Evolutionary conservation across 192 early-diverging fungal genomes (phyloP).

Genomic region (Backusella macrospora): DNA sequence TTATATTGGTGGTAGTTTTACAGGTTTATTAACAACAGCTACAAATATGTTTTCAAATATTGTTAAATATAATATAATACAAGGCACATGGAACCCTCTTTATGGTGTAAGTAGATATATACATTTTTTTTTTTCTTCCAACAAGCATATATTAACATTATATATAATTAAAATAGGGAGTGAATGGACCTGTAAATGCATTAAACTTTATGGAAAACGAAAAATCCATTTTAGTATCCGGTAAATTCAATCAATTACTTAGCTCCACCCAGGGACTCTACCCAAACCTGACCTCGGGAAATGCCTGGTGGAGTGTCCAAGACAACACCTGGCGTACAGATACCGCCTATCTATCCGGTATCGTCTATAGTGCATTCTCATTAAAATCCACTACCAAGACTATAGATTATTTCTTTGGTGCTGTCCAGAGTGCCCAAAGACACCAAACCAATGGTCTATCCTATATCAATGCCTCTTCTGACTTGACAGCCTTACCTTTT

Average conservation of each 20-base stretch:
- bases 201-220: conserved; percentile 1
- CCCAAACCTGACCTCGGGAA: conserved; percentile 13
- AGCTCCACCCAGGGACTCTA: background rate
- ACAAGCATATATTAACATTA: background rate
- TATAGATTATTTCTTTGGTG: conserved; percentile 26
- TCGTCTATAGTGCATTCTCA: conserved; percentile 12
- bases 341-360: conserved; percentile 17
- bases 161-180: conserved; percentile 18
- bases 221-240: conserved; percentile 24
- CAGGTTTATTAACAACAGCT: conserved; percentile 3
- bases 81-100: conserved; percentile 13
- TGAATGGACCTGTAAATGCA: conserved; percentile 31
- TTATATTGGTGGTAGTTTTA: conserved; percentile 37
- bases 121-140: background rate
- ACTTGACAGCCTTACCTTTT: conserved; percentile 14
- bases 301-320: conserved; percentile 21
- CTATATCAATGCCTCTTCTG: conserved; percentile 11
- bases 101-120: conserved; percentile 4
- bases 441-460: conserved; percentile 20
- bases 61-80: conserved; percentile 17
- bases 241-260: conserved; percentile 5
- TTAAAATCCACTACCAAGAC: background rate
- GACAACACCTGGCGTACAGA: background rate
- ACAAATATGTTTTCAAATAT: conserved; percentile 9
- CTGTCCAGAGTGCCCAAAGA: conserved; percentile 22